Evolutionary conservation across 106 monocot species (phyloP).

Genomic region (Allium fistulosum): DNA sequence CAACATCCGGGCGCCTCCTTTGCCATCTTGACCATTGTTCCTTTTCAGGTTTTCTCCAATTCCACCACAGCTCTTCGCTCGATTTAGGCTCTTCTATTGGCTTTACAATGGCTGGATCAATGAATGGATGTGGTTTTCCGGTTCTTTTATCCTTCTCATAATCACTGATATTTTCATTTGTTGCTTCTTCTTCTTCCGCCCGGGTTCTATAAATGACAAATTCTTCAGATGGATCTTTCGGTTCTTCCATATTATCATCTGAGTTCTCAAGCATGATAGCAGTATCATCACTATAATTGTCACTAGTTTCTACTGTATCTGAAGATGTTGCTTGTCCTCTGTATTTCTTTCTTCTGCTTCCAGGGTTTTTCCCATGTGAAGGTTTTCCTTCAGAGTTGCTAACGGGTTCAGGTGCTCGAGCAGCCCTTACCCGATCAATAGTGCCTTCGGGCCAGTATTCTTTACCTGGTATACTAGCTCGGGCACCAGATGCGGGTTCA

Average conservation of each 20-base stretch:
- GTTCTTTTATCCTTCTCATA: conserved; percentile 70
- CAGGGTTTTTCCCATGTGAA: conserved; percentile 80
- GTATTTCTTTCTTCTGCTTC: conserved; percentile 67
- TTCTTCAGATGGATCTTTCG: conserved; percentile 43
- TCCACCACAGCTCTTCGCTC: conserved; percentile 99
- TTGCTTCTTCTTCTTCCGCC: conserved; percentile 6
- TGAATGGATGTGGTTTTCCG: conserved; percentile 79
- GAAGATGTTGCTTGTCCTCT: conserved; percentile 37
- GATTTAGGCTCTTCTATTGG: conserved; percentile 54
- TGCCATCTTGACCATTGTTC: conserved; percentile 99
- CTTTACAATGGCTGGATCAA: conserved; percentile 59
- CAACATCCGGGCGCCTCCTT: conserved; percentile 85
- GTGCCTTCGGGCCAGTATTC: conserved; percentile 98
- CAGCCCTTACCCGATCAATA: conserved; percentile 52
- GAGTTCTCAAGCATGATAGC: conserved; percentile 18
- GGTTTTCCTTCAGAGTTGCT: conserved; percentile 64
- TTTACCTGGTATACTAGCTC: conserved; percentile 74
- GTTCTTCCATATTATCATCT: conserved; percentile 37
- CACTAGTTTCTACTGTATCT: conserved; percentile 10
- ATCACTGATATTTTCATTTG: conserved; percentile 51
- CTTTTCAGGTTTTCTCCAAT: conserved; percentile 87
- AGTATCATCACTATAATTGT: conserved; percentile 6
- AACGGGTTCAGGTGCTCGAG: conserved; percentile 72
- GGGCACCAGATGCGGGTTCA: conserved; percentile 86
- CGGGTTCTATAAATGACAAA: conserved; percentile 76